phyloP scores from a whole-genome alignment of 352 stramenopile species.

The Globisporangium spiculum region DNA sequence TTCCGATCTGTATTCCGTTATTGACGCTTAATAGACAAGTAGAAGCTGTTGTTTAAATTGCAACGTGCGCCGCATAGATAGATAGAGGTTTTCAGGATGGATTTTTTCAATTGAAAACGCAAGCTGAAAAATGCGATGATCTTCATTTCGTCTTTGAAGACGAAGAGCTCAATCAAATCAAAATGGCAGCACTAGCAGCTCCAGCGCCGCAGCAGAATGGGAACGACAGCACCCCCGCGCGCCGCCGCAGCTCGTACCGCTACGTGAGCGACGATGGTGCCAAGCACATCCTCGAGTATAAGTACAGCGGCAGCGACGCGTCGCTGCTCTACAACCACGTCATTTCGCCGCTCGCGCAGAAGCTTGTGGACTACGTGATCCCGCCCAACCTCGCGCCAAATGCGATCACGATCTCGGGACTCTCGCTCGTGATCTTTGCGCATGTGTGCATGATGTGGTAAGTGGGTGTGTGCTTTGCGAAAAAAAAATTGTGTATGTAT shows the following conservation, averaged over 20 bases:
- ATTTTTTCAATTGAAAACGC: background rate
- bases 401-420: slow-evolving; percentile 76
- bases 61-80: too few relatives aligned
- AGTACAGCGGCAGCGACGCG: slow-evolving; percentile 84
- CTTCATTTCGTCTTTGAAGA: background rate
- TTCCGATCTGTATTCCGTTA: too few relatives aligned
- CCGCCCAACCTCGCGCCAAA: slow-evolving; percentile 73
- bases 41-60: too few relatives aligned
- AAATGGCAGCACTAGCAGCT: slow-evolving; percentile 2
- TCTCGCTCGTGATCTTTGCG: slow-evolving; percentile 66
- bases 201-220: background rate
- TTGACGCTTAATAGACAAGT: too few relatives aligned
- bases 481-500: background rate
- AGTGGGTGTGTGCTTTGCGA: background rate
- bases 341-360: slow-evolving; percentile 71
- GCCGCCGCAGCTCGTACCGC: slow-evolving; percentile 27
- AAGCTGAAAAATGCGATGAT: background rate
- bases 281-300: slow-evolving; percentile 68
- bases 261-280: slow-evolving; percentile 76
- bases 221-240: slow-evolving; percentile 3
- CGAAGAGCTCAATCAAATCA: background rate
- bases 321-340: slow-evolving; percentile 84
- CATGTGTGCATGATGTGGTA: slow-evolving; percentile 78
- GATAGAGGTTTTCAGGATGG: too few relatives aligned
- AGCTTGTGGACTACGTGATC: slow-evolving; percentile 74